Conservation (phyloP, 805 yeast species). For the Yarrowia osloensis region DNA sequence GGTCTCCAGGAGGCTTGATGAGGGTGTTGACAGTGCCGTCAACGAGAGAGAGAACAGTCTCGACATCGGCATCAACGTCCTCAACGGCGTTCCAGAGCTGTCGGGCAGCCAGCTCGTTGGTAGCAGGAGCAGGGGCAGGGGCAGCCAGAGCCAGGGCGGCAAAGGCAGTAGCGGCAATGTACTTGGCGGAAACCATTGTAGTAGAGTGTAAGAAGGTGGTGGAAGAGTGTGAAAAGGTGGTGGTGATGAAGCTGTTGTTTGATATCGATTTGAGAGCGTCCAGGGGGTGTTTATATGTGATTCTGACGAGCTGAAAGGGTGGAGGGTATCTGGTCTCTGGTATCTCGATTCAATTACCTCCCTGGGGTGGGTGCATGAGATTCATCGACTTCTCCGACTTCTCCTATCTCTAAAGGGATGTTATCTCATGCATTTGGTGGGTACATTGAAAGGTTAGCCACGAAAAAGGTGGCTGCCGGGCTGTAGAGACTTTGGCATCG, state of each 20-base stretch:
- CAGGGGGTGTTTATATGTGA: not conserved
- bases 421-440: not conserved
- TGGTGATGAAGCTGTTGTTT: not conserved
- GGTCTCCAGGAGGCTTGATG: constrained; percentile 27
- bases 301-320: not conserved
- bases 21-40: constrained; percentile 4
- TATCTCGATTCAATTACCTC: not conserved
- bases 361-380: not conserved
- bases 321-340: not conserved
- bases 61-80: constrained; percentile 25
- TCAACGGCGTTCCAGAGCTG: constrained; percentile 9
- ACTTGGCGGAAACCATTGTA: constrained; percentile 26
- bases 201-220: not conserved
- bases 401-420: not conserved
- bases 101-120: constrained; percentile 1
- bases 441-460: not conserved
- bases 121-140: constrained; percentile 23
- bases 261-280: not conserved
- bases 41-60: constrained; percentile 14
- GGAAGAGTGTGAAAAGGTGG: not conserved
- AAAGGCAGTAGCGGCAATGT: not conserved
- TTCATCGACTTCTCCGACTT: not conserved
- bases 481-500: not conserved
- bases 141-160: constrained; percentile 24
- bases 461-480: not conserved